These are phyloP conservation scores for Dillenia turbinata DNA, from an alignment of 164 flowering plant genomes.

Conservation along the genomic window DNA sequence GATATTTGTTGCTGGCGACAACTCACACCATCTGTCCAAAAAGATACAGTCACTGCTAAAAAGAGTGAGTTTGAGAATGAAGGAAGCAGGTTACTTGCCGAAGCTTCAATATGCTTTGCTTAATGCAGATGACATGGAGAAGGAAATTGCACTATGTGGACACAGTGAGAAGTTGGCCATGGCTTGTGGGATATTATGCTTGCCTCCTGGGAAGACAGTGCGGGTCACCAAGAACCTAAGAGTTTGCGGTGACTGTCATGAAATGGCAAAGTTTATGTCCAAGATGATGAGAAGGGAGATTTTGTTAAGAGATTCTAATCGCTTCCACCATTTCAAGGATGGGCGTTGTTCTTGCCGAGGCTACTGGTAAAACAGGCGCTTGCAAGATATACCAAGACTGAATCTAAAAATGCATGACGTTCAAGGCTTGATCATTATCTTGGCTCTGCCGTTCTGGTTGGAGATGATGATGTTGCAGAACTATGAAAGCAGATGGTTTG, in stretches of 20 bases:
- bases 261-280: slow-evolving; percentile 61
- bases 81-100: slow-evolving; percentile 32
- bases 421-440: too few relatives aligned
- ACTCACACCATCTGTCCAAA: slow-evolving; percentile 33
- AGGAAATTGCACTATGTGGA: slow-evolving; percentile 52
- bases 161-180: slow-evolving; percentile 72
- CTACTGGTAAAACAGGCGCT: slow-evolving; percentile 16
- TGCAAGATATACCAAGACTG: too few relatives aligned
- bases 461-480: too few relatives aligned
- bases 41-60: slow-evolving; percentile 30
- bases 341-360: slow-evolving; percentile 70
- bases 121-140: slow-evolving; percentile 36
- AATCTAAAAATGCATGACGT: too few relatives aligned
- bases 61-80: slow-evolving; percentile 35
- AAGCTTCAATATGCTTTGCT: slow-evolving; percentile 38
- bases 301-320: slow-evolving; percentile 54
- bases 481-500: too few relatives aligned
- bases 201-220: slow-evolving; percentile 38
- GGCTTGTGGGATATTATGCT: slow-evolving; percentile 51
- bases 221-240: slow-evolving; percentile 51
- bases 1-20: slow-evolving; percentile 48
- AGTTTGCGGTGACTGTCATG: slow-evolving; percentile 67
- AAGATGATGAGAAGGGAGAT: slow-evolving; percentile 40
- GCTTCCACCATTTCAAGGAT: slow-evolving; percentile 65
- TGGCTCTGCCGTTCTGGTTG: too few relatives aligned